phyloP scores from a whole-genome alignment of 2,329 filamentous ascomycete genomes.

The Ascochyta rabiei region DNA sequence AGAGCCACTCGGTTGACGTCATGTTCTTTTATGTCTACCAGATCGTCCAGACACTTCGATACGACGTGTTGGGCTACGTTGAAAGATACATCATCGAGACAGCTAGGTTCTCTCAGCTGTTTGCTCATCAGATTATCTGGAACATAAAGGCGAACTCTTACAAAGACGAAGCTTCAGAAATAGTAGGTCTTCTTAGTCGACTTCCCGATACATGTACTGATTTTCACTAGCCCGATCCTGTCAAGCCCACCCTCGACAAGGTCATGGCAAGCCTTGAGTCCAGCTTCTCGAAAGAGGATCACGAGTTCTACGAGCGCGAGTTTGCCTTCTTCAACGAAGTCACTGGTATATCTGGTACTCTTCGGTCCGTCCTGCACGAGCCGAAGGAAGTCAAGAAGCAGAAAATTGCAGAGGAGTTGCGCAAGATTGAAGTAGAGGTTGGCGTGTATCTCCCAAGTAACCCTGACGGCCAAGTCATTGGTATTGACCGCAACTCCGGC shows the following conservation, averaged over 20 bases:
- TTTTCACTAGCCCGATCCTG: conserved; percentile 72
- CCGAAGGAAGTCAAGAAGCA: conserved; percentile 97
- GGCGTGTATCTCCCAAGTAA: conserved; percentile 98
- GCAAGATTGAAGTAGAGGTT: conserved; percentile 95
- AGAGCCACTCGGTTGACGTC: conserved; percentile 93
- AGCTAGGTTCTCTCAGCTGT: conserved; percentile 95
- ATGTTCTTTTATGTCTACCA: conserved; percentile 99
- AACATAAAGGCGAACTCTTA: conserved; percentile 99
- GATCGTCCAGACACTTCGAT: conserved; percentile 92
- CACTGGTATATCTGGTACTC: conserved; percentile 91
- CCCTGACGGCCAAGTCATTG: conserved; percentile 94
- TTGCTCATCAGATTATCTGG: conserved; percentile 99
- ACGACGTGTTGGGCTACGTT: conserved; percentile 91
- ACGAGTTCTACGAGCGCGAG: conserved; percentile 88
- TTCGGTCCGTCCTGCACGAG: conserved; percentile 90
- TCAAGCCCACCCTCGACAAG: conserved; percentile 91
- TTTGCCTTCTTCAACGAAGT: conserved; percentile 99
- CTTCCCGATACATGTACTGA: conserved; percentile 2
- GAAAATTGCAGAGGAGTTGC: conserved; percentile 97
- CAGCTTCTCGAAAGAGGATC: conserved; percentile 80
- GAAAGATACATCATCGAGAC: conserved; percentile 97
- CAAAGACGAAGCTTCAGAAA: conserved; percentile 91
- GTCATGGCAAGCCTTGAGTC: conserved; percentile 84
- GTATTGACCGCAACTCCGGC: conserved; percentile 96
- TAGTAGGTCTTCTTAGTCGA: conserved; percentile 61